These are phyloP conservation scores for Aristolochia contorta DNA, from an alignment of 164 flowering plant genomes.

Conservation along the genomic window DNA sequence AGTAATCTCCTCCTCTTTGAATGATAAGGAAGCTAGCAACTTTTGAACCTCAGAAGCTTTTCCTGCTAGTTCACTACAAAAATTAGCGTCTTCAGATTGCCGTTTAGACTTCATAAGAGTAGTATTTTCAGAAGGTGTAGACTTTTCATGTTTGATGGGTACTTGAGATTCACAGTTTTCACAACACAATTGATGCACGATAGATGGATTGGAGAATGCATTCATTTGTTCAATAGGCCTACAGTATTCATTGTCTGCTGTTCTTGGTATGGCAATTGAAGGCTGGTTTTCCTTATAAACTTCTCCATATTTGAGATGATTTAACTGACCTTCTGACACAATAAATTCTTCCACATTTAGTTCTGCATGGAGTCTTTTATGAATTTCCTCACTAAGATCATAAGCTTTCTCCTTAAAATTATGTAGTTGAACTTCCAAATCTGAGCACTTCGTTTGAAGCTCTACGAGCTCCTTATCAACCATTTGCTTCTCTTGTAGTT, in stretches of 20 bases:
- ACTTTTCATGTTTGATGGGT: slow-evolving; percentile 7
- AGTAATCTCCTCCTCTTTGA: slow-evolving; percentile 37
- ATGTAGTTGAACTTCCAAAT: slow-evolving; percentile 35
- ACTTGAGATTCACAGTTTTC: no score
- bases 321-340: slow-evolving; percentile 22
- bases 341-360: slow-evolving; percentile 18
- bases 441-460: slow-evolving; percentile 24
- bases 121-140: slow-evolving; percentile 13
- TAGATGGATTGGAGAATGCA: no score
- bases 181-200: background rate
- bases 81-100: slow-evolving; percentile 19
- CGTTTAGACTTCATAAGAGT: slow-evolving; percentile 12
- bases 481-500: slow-evolving; percentile 18
- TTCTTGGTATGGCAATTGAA: background rate
- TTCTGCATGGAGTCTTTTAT: slow-evolving; percentile 13
- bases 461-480: slow-evolving; percentile 8
- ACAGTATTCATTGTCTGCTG: no score
- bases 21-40: slow-evolving; percentile 21
- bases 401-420: slow-evolving; percentile 22
- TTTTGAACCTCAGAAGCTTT: slow-evolving; percentile 22
- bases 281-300: slow-evolving; percentile 9
- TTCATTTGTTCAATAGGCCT: no score
- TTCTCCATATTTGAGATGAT: slow-evolving; percentile 17
- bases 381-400: slow-evolving; percentile 31
- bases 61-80: slow-evolving; percentile 19